A percentile compares a stretch with the other conserved stretches of the same genome.
phyloP scores from a whole-genome alignment of 768 basidiomycete species.

The Pleurotus salmoneostramineus region DNA sequence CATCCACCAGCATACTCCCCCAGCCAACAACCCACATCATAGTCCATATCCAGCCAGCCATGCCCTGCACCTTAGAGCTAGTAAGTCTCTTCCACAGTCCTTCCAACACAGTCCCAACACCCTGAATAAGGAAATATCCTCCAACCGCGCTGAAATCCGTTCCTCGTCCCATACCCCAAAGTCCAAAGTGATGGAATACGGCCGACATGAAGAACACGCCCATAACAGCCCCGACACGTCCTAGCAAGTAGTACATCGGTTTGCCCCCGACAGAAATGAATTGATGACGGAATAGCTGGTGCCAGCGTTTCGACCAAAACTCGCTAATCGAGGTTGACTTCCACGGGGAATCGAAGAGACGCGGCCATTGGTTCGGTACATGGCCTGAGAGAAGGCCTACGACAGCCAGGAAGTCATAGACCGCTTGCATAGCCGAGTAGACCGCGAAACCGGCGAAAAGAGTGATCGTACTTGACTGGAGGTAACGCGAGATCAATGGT shows the following conservation, averaged over 20 bases:
- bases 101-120: conserved; percentile 49
- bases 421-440: conserved; percentile 39
- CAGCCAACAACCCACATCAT: conserved; percentile 40
- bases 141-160: conserved; percentile 36
- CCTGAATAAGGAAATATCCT: conserved; percentile 58
- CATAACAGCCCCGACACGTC: conserved; percentile 44
- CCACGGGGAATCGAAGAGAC: conserved; percentile 58
- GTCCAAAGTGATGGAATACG: conserved; percentile 52
- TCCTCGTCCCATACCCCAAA: conserved; percentile 57
- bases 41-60: conserved; percentile 50
- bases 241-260: conserved; percentile 38
- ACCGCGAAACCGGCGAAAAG: conserved; percentile 38
- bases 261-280: conserved; percentile 51
- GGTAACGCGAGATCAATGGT: conserved; percentile 29
- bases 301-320: conserved; percentile 67
- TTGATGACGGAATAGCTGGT: conserved; percentile 57
- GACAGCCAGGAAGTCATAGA: conserved; percentile 38
- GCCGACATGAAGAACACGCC: conserved; percentile 61
- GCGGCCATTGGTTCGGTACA: conserved; percentile 56
- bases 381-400: conserved; percentile 45
- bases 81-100: conserved; percentile 36
- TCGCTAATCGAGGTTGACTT: conserved; percentile 51
- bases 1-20: conserved; percentile 47
- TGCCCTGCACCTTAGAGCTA: conserved; percentile 44
- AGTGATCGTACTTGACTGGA: conserved; percentile 42